phyloP scores from a whole-genome alignment of 2,329 filamentous ascomycete genomes.

The Beauveria asiatica region DNA sequence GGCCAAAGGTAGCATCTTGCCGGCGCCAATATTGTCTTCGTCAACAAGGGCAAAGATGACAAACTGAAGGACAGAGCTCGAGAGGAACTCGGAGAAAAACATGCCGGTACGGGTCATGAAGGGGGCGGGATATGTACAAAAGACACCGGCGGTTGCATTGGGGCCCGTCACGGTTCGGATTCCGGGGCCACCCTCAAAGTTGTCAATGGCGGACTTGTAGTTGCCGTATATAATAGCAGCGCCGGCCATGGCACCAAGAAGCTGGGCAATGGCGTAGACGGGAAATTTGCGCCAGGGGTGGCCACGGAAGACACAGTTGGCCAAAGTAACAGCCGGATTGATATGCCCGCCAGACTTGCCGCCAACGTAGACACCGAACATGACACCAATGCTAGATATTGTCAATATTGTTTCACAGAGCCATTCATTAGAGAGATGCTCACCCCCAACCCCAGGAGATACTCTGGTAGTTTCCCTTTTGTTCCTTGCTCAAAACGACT shows the following conservation, averaged over 20 bases:
- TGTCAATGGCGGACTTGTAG: conserved; percentile 56
- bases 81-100: conserved; percentile 66
- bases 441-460: conserved; percentile 44
- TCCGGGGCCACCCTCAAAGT: conserved; percentile 50
- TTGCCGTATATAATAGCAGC: conserved; percentile 53
- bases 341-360: conserved; percentile 60
- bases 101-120: conserved; percentile 59
- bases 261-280: conserved; percentile 56
- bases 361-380: conserved; percentile 60
- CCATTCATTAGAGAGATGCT: conserved; percentile 16
- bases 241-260: conserved; percentile 58
- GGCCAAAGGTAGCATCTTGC: conserved; percentile 46
- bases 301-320: conserved; percentile 59
- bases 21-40: conserved; percentile 46
- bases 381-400: conserved; percentile 49
- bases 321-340: conserved; percentile 63
- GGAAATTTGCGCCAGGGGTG: conserved; percentile 63
- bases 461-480: conserved; percentile 41
- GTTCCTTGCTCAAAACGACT: conserved; percentile 46
- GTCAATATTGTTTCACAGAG: conserved; percentile 3
- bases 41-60: conserved; percentile 63
- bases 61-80: conserved; percentile 60
- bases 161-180: conserved; percentile 52
- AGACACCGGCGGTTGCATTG: conserved; percentile 60
- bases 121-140: conserved; percentile 61